Evolutionary conservation across 2,329 filamentous ascomycete genomes (phyloP), one percentile per base, ranked within the genome.

Genomic region (Calonectria henricotiae): DNA sequence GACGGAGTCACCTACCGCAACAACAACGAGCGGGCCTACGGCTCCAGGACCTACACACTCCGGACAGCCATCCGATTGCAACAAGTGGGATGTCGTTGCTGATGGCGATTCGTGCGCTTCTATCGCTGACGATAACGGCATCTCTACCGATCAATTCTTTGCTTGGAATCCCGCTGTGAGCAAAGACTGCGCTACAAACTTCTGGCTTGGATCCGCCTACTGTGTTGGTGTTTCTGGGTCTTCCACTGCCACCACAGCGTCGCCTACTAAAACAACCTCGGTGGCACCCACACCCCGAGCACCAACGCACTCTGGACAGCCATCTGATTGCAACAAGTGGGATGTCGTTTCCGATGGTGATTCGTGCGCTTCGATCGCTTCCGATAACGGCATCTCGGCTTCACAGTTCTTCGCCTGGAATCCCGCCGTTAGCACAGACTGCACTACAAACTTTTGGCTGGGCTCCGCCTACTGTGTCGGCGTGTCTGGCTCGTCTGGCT

Each of bases 391-490:
- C 4, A 37, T 55, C 49, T 13, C 49, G 5, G 5, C n/a, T 5
- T 4, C 17, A 2, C 49, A 55, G 3, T 55, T 55, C 32, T 55
- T 55, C 37, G 32, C 32, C 20, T 55, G 49, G 49, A 55, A 55
- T 55, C 30, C 49, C 20, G 32, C 49, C 4, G 49, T 55, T 4
- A 55, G 32, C 49, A 13, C 2, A 4, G 49, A 55, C 9, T 55
- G 49, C n/a, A 13, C 11, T 7, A 55, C 49, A 55, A 55, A 55
- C n/a, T 55, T 55, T 17, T 55, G 30, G 49, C 12, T 23, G 4
- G 30, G 49, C 37, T 55, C 13, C 9, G 49, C 49, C 49, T 55
- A 55, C 49, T 55, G 49, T 20, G n/a, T 55, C 37, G 49, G 49
- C 5, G 11, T 23, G 5, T 55, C 49, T 55, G 23, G 49, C n/a